phyloP scores from a whole-genome alignment of 2,329 filamentous ascomycete genomes.

The Nannizziopsis arthrosporioides region DNA sequence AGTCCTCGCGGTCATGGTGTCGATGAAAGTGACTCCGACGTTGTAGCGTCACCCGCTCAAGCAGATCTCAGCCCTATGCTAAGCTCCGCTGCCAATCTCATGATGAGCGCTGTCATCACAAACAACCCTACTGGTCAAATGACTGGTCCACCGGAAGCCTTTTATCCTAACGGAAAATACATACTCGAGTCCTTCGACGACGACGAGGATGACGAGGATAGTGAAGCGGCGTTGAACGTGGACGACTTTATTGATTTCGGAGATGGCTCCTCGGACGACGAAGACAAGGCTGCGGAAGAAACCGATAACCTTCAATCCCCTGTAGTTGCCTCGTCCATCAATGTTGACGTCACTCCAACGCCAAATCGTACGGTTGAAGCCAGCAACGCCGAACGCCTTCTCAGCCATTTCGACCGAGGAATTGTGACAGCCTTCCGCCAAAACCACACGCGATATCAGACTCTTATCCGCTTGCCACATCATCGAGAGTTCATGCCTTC shows the following conservation, averaged over 20 bases:
- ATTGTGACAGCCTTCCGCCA: constrained; percentile 67
- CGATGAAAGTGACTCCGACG: constrained; percentile 38
- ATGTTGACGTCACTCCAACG: constrained; percentile 24
- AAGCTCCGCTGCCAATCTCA: constrained; percentile 59
- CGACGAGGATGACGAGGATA: constrained; percentile 53
- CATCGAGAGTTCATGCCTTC: constrained; percentile 36
- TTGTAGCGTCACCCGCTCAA: constrained; percentile 29
- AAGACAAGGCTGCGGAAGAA: constrained; percentile 35
- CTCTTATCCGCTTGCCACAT: constrained; percentile 38
- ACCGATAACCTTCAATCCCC: constrained; percentile 30
- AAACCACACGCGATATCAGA: constrained; percentile 42
- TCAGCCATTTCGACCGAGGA: constrained; percentile 57
- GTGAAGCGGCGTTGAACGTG: constrained; percentile 50
- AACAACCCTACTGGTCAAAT: constrained; percentile 46
- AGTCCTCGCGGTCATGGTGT: constrained; percentile 31
- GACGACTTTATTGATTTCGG: constrained; percentile 63
- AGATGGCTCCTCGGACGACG: constrained; percentile 47
- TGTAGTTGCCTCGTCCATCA: constrained; percentile 38
- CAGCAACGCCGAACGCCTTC: constrained; percentile 39
- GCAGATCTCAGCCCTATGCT: constrained; percentile 44
- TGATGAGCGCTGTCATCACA: constrained; percentile 58
- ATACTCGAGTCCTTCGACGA: constrained; percentile 49
- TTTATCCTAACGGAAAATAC: constrained; percentile 51
- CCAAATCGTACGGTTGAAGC: constrained; percentile 25
- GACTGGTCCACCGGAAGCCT: constrained; percentile 63